phyloP scores from a whole-genome alignment of 1,284 basidiomycete species.

The Rhodotorula glutinis region DNA sequence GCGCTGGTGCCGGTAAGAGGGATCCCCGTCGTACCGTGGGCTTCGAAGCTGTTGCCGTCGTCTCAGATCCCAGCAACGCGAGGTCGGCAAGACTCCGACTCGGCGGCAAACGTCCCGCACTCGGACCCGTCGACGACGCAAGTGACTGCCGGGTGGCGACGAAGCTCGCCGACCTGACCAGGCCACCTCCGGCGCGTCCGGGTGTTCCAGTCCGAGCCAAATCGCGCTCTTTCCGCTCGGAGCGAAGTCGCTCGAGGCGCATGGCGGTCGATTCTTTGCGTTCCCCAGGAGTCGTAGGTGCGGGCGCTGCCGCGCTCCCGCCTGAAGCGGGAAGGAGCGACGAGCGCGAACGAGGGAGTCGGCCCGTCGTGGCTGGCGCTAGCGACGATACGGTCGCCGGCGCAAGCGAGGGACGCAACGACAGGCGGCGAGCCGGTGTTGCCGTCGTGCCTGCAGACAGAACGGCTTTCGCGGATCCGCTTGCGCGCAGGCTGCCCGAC shows the following conservation, averaged over 20 bases:
- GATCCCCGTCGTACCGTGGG: background rate
- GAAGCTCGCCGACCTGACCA: background rate
- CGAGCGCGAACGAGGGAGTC: background rate
- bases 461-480: too few relatives aligned
- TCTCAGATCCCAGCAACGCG: background rate
- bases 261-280: slow-evolving; percentile 25
- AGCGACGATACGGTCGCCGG: background rate
- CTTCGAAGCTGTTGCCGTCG: background rate
- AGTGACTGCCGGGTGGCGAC: background rate
- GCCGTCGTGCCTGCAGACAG: too few relatives aligned
- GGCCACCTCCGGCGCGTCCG: background rate
- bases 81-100: slow-evolving; percentile 2
- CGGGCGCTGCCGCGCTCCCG: background rate
- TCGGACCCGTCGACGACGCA: background rate
- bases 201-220: background rate
- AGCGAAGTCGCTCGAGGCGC: slow-evolving; percentile 12
- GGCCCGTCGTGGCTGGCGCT: background rate
- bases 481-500: too few relatives aligned
- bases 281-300: slow-evolving; percentile 21
- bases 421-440: background rate
- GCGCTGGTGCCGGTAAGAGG: background rate
- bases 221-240: slow-evolving; percentile 15
- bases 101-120: background rate
- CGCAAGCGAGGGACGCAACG: background rate
- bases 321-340: background rate